phyloP scores from a whole-genome alignment of 75 land plant genomes.

The Cupressus sempervirens region DNA sequence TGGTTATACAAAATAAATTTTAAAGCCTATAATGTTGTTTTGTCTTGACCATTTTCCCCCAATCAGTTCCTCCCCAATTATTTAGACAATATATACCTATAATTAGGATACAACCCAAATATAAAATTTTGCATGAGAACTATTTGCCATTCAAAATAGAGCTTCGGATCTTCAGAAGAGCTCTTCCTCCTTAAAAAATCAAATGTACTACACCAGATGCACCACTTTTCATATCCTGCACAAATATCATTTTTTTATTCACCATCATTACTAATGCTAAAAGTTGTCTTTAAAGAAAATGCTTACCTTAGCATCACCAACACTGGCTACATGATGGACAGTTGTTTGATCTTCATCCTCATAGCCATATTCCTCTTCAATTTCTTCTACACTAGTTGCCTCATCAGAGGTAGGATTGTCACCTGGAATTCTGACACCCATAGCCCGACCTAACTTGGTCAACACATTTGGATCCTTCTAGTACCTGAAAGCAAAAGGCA shows the following conservation, averaged over 20 bases:
- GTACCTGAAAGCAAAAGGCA: conserved; percentile 45
- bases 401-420: conserved; percentile 44
- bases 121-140: not conserved
- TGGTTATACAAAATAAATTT: not conserved
- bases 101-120: not conserved
- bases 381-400: conserved; percentile 39
- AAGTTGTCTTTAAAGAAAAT: not conserved
- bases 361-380: conserved; percentile 49
- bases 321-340: conserved; percentile 87
- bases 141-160: not conserved
- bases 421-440: conserved; percentile 68
- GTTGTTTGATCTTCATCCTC: conserved; percentile 70
- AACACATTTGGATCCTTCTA: conserved; percentile 95
- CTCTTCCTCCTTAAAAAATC: not conserved
- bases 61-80: not conserved
- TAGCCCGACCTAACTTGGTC: conserved; percentile 90
- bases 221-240: not conserved
- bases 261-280: not conserved
- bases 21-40: no score
- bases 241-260: not conserved
- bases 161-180: not conserved
- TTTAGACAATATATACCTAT: not conserved
- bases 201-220: not conserved
- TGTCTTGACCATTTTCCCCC: not conserved
- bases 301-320: conserved; percentile 81